Evolutionary conservation across 768 basidiomycete species (phyloP).

Genomic region (Tylopilus felleus): DNA sequence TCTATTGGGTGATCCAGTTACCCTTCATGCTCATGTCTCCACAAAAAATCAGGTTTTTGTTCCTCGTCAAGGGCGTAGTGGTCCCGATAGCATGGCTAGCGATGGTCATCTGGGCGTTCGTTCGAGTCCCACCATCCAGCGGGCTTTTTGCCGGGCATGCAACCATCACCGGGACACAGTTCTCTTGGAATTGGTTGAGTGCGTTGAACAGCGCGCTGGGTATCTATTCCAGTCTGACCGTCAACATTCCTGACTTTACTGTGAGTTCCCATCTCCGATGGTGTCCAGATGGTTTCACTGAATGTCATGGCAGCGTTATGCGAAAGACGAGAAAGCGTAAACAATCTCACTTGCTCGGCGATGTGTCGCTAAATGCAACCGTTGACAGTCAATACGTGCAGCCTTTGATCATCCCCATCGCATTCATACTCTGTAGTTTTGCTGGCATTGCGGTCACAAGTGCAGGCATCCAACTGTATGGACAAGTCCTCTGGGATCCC

Average conservation of each 20-base stretch:
- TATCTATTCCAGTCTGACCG: conserved; percentile 65
- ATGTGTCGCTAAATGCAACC: conserved; percentile 2
- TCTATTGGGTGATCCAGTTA: conserved; percentile 77
- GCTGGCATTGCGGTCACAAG: conserved; percentile 79
- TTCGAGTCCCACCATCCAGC: conserved; percentile 57
- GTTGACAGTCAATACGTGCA: conserved; percentile 65
- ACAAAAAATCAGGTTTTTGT: conserved; percentile 72
- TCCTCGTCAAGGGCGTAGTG: conserved; percentile 62
- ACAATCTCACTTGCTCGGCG: background rate
- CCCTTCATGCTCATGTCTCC: conserved; percentile 76
- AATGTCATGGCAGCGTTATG: conserved; percentile 54
- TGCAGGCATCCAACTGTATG: conserved; percentile 62
- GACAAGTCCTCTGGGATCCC: conserved; percentile 53
- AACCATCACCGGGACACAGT: conserved; percentile 44
- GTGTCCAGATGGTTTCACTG: background rate
- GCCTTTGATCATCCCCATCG: conserved; percentile 67
- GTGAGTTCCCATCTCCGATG: conserved; percentile 18
- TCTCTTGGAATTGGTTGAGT: conserved; percentile 75
- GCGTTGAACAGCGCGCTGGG: conserved; percentile 77
- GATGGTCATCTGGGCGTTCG: conserved; percentile 78
- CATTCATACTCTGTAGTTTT: conserved; percentile 76
- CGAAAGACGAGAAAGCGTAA: conserved; percentile 48
- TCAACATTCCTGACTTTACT: conserved; percentile 88
- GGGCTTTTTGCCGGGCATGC: conserved; percentile 57
- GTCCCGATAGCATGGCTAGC: conserved; percentile 65